Evolutionary conservation across 768 basidiomycete species (phyloP), one percentile per base, ranked within the genome.

Genomic region (Lentinula raphanica): DNA sequence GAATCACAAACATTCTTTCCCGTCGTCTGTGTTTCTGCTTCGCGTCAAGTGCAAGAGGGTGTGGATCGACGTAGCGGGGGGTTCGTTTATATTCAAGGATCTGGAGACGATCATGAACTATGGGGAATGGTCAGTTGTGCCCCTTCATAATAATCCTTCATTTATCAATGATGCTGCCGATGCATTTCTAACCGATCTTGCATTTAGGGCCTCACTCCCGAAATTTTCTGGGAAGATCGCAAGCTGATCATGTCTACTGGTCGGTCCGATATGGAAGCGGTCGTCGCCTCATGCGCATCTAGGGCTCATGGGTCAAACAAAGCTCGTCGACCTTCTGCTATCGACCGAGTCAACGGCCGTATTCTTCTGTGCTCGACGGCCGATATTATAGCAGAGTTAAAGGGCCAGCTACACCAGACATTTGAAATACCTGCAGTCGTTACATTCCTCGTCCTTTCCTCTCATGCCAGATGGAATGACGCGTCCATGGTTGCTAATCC

Each of bases 31-130:
- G 71, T 94, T 11, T 94, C 91, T 2, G 94, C 95, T 2, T 95
- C 93, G 3, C 84, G 83, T 62, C 85, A 84, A 61, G 76, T 87
- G 5, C 66, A 73, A 5, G 81, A 84, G 2, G 85, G 84, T 6
- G 56, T 81, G 1, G 86, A 89, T 59, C 76, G 88, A 21, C 80
- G 87, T 0, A 62, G 75, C 8, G 71, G 75, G n/a, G 91, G 90
- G 0, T 97, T 87, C 67, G 76, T 85, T 21, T 98, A 98, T 67
- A 82, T 98, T 7, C 94, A 96, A 69, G 96, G 96, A 1, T 92
- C 90, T 0, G 96, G 94, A 0, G 96, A 98, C 65, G 96, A 98
- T 65, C 92, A 95, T 66, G 94, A 97, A 69, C 75, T 89, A 5
- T 95, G 93, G 94, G 81, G 86, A 28, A 82, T 83, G 83, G 90